Conservation (phyloP, 2,329 filamentous ascomycete species). For the Aspergillus calidoustus region DNA sequence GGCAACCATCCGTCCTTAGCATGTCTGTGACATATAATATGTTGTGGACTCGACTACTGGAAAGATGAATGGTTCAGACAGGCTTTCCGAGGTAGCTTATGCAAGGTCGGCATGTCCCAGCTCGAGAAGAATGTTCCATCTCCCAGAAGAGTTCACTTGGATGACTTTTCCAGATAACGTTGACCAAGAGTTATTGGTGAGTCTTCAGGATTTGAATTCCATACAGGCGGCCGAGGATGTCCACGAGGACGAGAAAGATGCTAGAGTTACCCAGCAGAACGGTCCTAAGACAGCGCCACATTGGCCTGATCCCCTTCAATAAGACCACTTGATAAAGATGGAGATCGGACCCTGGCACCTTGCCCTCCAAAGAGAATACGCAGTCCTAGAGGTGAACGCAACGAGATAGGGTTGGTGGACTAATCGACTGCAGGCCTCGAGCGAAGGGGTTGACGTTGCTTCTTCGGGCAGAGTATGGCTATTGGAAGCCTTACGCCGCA, state of each 20-base stretch:
- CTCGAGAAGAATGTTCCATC: conserved; percentile 24
- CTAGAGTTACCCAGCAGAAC: conserved; percentile 15
- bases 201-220: neutral
- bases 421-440: neutral
- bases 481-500: conserved; percentile 20
- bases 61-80: conserved; percentile 23
- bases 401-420: conserved; percentile 1
- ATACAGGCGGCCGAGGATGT: neutral
- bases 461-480: conserved; percentile 16
- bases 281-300: conserved; percentile 18
- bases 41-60: neutral
- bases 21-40: neutral
- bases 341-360: conserved; percentile 6
- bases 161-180: neutral
- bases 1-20: conserved; percentile 1
- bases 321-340: neutral
- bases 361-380: neutral
- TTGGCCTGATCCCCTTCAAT: conserved; percentile 15
- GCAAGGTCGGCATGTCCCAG: conserved; percentile 26
- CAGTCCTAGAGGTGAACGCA: neutral
- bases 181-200: neutral
- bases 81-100: conserved; percentile 28
- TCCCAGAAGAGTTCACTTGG: neutral
- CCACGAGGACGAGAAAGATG: conserved; percentile 1
- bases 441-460: conserved; percentile 18